These are phyloP conservation scores for Priceomyces carsonii DNA, from an alignment of 805 yeast species.

Conservation along the genomic window DNA sequence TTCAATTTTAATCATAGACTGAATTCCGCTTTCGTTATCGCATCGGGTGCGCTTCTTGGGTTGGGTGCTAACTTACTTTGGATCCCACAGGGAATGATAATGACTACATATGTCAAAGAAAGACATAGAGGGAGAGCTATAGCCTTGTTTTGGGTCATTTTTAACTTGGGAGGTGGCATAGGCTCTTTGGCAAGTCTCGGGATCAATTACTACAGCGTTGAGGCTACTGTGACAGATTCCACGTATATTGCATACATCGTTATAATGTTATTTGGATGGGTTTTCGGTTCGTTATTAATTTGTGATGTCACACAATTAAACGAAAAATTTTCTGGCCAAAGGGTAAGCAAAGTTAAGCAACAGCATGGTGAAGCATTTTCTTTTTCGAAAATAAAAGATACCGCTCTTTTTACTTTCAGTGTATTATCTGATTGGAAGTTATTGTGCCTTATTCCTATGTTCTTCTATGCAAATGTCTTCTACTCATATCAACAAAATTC, in stretches of 20 bases:
- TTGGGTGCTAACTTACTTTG: constrained; percentile 48
- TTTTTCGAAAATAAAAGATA: no score
- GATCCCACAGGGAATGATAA: constrained; percentile 51
- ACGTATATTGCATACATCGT: constrained; percentile 9
- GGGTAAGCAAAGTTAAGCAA: background rate
- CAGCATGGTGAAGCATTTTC: no score
- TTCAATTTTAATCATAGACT: constrained; percentile 22
- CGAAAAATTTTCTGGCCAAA: background rate
- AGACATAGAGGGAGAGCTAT: constrained; percentile 45
- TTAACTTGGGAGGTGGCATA: constrained; percentile 53
- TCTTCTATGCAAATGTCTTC: background rate
- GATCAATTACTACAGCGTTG: constrained; percentile 45
- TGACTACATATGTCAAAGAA: constrained; percentile 51
- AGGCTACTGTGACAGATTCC: constrained; percentile 9
- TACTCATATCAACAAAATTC: background rate
- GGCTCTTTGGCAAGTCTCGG: constrained; percentile 47
- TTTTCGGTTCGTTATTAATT: background rate
- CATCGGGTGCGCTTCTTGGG: constrained; percentile 29
- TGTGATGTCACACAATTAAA: no score
- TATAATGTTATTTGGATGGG: constrained; percentile 7
- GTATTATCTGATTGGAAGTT: background rate
- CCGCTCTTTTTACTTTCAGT: background rate
- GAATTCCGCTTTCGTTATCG: constrained; percentile 11
- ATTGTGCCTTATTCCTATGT: background rate
- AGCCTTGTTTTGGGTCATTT: constrained; percentile 52